Evolutionary conservation across 192 early-diverging fungal genomes (phyloP).

Genomic region (Geosiphon pyriformis): DNA sequence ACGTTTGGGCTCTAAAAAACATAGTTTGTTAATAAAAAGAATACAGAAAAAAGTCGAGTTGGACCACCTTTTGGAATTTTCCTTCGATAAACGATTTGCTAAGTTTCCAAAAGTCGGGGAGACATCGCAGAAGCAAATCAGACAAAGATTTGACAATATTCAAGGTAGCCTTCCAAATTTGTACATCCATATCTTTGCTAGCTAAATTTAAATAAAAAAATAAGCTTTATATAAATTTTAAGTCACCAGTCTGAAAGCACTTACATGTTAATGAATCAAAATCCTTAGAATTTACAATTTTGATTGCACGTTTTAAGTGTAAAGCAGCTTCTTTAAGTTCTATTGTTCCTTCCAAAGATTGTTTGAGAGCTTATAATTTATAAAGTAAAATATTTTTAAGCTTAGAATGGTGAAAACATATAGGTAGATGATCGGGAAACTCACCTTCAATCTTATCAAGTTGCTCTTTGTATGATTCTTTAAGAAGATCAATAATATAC

Average conservation of each 20-base stretch:
- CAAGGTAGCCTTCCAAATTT: constrained; percentile 66
- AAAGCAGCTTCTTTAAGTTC: constrained; percentile 1
- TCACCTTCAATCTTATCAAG: constrained; percentile 41
- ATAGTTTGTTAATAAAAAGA: too few relatives aligned
- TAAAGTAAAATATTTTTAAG: neutral
- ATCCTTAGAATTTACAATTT: constrained; percentile 34
- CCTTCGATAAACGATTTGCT: constrained; percentile 85
- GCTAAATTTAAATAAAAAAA: constrained; percentile 42
- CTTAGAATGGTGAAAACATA: neutral
- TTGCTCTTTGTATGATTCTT: constrained; percentile 58
- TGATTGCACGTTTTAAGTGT: constrained; percentile 33
- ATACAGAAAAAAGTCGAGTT: too few relatives aligned
- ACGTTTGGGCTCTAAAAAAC: constrained; percentile 12
- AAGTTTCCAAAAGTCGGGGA: constrained; percentile 93
- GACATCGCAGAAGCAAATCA: constrained; percentile 59
- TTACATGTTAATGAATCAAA: constrained; percentile 29
- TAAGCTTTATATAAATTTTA: too few relatives aligned
- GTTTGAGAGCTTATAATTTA: constrained; percentile 9
- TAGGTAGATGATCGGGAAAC: neutral
- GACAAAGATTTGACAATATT: constrained; percentile 71
- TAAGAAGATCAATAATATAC: constrained; percentile 77
- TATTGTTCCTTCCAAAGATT: neutral
- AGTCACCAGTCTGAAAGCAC: too few relatives aligned
- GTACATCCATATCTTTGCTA: constrained; percentile 54
- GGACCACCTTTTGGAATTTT: constrained; percentile 59